These are phyloP conservation scores for Globisporangium camurandrum DNA, from an alignment of 352 stramenopile genomes.

Conservation along the genomic window DNA sequence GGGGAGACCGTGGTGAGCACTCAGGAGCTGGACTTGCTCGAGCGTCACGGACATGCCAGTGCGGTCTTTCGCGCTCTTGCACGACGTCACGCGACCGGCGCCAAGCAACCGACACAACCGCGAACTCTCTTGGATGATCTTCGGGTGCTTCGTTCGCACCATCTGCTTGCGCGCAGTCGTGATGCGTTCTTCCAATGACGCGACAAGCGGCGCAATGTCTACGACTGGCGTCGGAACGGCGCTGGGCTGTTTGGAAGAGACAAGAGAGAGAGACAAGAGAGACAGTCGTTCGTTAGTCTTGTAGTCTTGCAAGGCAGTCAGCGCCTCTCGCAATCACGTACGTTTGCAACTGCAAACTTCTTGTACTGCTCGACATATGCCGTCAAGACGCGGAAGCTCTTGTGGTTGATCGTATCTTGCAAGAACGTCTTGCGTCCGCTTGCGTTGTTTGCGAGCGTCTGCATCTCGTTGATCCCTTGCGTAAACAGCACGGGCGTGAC, in stretches of 20 bases:
- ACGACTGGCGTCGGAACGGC: slow-evolving; percentile 37
- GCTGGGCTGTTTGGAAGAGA: slow-evolving; percentile 17
- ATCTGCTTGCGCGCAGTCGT: slow-evolving; percentile 48
- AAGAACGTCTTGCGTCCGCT: slow-evolving; percentile 60
- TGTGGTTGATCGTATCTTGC: slow-evolving; percentile 70
- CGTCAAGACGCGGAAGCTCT: slow-evolving; percentile 52
- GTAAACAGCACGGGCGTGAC: slow-evolving; percentile 67
- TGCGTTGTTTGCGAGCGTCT: slow-evolving; percentile 69
- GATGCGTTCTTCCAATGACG: slow-evolving; percentile 49
- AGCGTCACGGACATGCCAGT: slow-evolving; percentile 95
- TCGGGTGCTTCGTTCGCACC: slow-evolving; percentile 67
- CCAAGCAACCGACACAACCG: slow-evolving; percentile 75
- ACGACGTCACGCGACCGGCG: slow-evolving; percentile 88
- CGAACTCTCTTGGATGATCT: slow-evolving; percentile 70
- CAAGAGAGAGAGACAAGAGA: background rate
- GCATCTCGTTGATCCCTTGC: slow-evolving; percentile 79
- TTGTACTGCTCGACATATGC: slow-evolving; percentile 61
- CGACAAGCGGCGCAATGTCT: slow-evolving; percentile 30
- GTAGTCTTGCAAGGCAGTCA: too few relatives aligned
- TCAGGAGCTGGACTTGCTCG: slow-evolving; percentile 77
- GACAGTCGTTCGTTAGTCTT: background rate
- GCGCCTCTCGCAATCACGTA: slow-evolving; percentile 16
- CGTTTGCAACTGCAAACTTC: slow-evolving; percentile 26
- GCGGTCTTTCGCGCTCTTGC: slow-evolving; percentile 94
- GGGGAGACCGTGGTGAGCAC: slow-evolving; percentile 49